Evolutionary conservation across 257 asterid species (phyloP).

Genomic region (Mentha longifolia): DNA sequence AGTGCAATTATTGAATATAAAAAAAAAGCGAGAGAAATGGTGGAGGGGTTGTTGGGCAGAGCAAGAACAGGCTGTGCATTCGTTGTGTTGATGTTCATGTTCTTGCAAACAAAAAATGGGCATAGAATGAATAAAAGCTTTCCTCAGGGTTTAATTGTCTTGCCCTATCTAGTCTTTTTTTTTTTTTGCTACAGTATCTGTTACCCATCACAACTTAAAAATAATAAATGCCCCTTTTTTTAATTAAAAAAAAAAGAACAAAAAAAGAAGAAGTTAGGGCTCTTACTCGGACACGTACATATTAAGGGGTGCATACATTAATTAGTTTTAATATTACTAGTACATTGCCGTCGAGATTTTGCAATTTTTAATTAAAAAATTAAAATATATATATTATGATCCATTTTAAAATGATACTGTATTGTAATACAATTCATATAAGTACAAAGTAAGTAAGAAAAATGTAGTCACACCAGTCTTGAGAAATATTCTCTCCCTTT

Average conservation of each 20-base stretch:
- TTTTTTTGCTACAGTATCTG: conserved; percentile 32
- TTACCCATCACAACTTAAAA: not conserved
- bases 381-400: no score
- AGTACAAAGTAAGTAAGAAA: no score
- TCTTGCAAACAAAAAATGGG: conserved; percentile 30
- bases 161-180: conserved; percentile 32
- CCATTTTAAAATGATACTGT: no score
- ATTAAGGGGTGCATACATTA: not conserved
- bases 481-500: no score
- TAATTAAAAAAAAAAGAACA: no score
- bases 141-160: conserved; percentile 25
- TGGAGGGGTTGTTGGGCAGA: conserved; percentile 23
- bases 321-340: no score
- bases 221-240: no score
- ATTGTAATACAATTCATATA: no score
- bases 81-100: conserved; percentile 35
- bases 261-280: not conserved
- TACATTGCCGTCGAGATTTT: no score
- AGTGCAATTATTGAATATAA: conserved; percentile 30
- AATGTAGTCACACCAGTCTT: no score
- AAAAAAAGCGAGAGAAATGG: not conserved
- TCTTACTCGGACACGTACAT: not conserved
- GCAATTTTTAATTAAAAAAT: no score
- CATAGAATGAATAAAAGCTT: conserved; percentile 34
- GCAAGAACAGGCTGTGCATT: conserved; percentile 47